These are phyloP conservation scores for Marchantia paleacea DNA, from an alignment of 225 moss, liverwort and hornwort species.

Conservation along the genomic window DNA sequence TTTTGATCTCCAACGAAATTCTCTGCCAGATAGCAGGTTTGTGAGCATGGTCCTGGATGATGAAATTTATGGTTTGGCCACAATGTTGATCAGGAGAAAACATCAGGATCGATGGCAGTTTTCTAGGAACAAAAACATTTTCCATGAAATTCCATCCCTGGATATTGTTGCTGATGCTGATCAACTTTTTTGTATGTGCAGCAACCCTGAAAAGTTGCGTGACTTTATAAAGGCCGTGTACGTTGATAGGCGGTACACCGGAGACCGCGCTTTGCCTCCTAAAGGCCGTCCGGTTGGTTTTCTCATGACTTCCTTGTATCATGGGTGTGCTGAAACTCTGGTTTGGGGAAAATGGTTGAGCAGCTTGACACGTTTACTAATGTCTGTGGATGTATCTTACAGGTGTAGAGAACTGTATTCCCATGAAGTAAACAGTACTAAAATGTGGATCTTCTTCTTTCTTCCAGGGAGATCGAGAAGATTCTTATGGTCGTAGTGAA, in stretches of 20 bases:
- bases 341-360: no score
- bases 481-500: slow-evolving; percentile 54
- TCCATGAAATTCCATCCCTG: background rate
- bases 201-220: slow-evolving; percentile 74
- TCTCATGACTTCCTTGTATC: background rate
- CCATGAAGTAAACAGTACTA: background rate
- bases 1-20: slow-evolving; percentile 62
- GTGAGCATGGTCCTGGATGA: background rate
- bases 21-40: slow-evolving; percentile 87
- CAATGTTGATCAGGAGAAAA: background rate
- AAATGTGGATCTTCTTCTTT: background rate
- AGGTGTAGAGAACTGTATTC: background rate
- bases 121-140: background rate
- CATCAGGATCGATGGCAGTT: background rate
- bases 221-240: slow-evolving; percentile 90
- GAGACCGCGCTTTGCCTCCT: slow-evolving; percentile 54
- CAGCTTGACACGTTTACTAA: background rate
- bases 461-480: slow-evolving; percentile 47
- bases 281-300: slow-evolving; percentile 72
- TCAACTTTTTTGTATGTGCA: slow-evolving; percentile 24
- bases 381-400: background rate
- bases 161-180: background rate
- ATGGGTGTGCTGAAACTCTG: background rate
- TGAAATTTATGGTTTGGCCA: background rate
- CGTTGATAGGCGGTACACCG: slow-evolving; percentile 71